Percentiles rank a stretch among this genome's conserved stretches.
Conservation (phyloP, 306 rosid genomes). For the peach (Prunus persica) region DNA sequence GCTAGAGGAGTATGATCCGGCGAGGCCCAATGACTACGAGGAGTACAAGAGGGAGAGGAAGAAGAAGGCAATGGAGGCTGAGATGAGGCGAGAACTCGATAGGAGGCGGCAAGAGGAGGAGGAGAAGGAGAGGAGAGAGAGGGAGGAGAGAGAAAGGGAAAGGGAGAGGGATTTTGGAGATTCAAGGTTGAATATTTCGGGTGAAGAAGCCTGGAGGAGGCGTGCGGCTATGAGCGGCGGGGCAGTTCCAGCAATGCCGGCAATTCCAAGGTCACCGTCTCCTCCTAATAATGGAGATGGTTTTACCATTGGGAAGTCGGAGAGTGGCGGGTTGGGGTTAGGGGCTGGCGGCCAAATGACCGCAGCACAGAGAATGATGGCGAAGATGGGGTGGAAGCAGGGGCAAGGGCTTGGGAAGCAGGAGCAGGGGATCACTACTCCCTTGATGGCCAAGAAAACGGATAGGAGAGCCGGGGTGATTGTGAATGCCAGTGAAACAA, state of each 20-base stretch:
- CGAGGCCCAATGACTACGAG: constrained; percentile 92
- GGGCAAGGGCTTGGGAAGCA: constrained; percentile 98
- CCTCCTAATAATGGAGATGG: constrained; percentile 75
- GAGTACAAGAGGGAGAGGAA: constrained; percentile 84
- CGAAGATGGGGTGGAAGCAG: constrained; percentile 99
- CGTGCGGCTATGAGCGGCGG: constrained; percentile 87
- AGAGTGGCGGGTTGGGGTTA: constrained; percentile 80
- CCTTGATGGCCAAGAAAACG: constrained; percentile 95
- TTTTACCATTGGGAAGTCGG: constrained; percentile 85
- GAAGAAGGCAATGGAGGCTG: constrained; percentile 75
- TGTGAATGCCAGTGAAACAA: constrained; percentile 83
- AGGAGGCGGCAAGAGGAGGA: constrained; percentile 70
- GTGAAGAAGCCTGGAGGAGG: constrained; percentile 98
- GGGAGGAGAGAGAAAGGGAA: constrained; percentile 48
- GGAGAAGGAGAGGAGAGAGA: constrained; percentile 46
- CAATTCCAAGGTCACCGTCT: constrained; percentile 67
- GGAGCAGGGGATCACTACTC: constrained; percentile 97
- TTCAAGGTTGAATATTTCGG: constrained; percentile 73
- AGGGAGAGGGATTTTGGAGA: constrained; percentile 46
- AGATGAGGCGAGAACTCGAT: constrained; percentile 74
- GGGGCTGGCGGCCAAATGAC: constrained; percentile 99
- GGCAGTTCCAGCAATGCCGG: neutral
- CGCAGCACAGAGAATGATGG: constrained; percentile 99
- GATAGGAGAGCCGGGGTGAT: constrained; percentile 95
- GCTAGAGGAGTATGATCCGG: constrained; percentile 90